phyloP scores from a whole-genome alignment of 768 basidiomycete genomes.

The Baorangia bicolor region DNA sequence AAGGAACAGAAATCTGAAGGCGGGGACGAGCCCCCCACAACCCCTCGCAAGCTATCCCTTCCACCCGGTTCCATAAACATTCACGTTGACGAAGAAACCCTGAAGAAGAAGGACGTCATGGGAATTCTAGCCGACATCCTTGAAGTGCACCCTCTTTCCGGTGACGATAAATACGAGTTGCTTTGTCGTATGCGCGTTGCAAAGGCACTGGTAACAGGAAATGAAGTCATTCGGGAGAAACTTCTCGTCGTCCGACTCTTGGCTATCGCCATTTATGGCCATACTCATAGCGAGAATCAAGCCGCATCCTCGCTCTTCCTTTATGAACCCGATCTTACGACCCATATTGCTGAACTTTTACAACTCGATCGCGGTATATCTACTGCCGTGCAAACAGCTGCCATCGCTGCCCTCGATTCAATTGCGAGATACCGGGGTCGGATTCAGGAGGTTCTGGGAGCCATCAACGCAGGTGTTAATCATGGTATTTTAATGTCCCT shows the following conservation, averaged over 20 bases:
- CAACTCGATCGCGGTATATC: slow-evolving; percentile 76
- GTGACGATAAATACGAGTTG: slow-evolving; percentile 84
- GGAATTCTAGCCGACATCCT: slow-evolving; percentile 73
- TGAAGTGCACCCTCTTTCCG: slow-evolving; percentile 66
- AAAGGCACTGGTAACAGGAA: slow-evolving; percentile 59
- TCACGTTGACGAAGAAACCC: slow-evolving; percentile 59
- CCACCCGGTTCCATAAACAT: slow-evolving; percentile 54
- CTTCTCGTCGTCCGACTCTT: slow-evolving; percentile 79
- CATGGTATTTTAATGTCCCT: slow-evolving; percentile 93
- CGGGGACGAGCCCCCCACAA: slow-evolving; percentile 41
- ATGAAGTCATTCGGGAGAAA: slow-evolving; percentile 68
- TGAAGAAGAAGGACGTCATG: slow-evolving; percentile 65
- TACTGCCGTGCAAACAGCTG: slow-evolving; percentile 73
- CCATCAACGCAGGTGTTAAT: slow-evolving; percentile 93
- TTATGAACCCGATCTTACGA: slow-evolving; percentile 91
- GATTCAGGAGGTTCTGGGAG: slow-evolving; percentile 82
- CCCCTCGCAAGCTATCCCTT: slow-evolving; percentile 48
- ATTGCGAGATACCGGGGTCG: slow-evolving; percentile 81
- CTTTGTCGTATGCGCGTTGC: slow-evolving; percentile 83
- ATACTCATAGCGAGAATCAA: slow-evolving; percentile 77
- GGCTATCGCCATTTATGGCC: slow-evolving; percentile 88
- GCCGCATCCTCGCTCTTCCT: slow-evolving; percentile 84
- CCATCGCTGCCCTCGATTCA: slow-evolving; percentile 88
- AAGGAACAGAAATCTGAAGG: slow-evolving; percentile 48
- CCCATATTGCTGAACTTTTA: slow-evolving; percentile 85